Conservation (phyloP, 2,329 filamentous ascomycete genomes). For the Beauveria bassiana region DNA sequence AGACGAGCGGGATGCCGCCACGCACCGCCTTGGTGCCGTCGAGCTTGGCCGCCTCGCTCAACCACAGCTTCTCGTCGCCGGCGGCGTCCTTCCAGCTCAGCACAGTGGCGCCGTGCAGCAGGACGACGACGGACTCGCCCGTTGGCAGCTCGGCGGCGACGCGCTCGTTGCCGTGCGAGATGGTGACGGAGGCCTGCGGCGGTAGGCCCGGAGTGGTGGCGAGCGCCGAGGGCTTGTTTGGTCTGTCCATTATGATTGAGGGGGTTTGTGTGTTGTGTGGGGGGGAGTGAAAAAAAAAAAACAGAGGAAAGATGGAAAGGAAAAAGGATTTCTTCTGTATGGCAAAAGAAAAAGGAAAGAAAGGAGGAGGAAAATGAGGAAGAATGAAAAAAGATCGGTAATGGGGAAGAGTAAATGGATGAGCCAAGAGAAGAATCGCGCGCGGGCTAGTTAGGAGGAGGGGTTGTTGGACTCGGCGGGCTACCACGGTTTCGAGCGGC, state of each 20-base stretch:
- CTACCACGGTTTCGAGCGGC: too few species aligned
- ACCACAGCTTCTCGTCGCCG: conserved; percentile 75
- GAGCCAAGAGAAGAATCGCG: too few species aligned
- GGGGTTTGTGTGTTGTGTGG: neutral
- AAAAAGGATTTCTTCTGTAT: too few species aligned
- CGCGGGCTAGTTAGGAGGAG: too few species aligned
- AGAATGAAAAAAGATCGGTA: too few species aligned
- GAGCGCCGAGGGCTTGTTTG: conserved; percentile 73
- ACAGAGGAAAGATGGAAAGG: too few species aligned
- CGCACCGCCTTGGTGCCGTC: conserved; percentile 86
- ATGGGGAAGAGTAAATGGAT: too few species aligned
- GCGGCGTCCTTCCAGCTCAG: conserved; percentile 82
- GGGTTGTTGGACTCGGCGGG: too few species aligned
- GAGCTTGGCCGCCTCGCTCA: conserved; percentile 71
- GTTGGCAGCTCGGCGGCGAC: conserved; percentile 77
- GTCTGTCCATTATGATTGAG: conserved; percentile 64
- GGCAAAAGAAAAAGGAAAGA: too few species aligned
- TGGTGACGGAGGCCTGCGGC: conserved; percentile 67
- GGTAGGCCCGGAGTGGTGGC: conserved; percentile 66
- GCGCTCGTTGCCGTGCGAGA: conserved; percentile 61
- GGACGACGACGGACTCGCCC: conserved; percentile 76
- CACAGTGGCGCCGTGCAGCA: conserved; percentile 89
- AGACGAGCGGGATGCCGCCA: conserved; percentile 87
- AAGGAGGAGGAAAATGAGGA: too few species aligned
- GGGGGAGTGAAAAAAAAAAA: neutral